These are phyloP conservation scores for Fusarium luffae DNA, from an alignment of 2,329 filamentous ascomycete species.

Conservation along the genomic window DNA sequence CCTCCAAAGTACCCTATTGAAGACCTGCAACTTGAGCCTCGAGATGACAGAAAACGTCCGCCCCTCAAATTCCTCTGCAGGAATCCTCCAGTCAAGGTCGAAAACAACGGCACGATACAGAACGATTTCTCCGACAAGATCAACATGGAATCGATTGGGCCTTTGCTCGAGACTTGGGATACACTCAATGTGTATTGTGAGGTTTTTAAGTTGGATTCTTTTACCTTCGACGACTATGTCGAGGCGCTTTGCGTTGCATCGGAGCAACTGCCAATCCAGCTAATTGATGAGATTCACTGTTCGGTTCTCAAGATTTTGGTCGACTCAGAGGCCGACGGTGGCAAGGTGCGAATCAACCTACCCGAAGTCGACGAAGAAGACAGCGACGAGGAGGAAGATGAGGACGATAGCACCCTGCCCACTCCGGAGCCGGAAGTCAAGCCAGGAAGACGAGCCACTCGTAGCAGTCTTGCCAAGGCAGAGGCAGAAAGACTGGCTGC, in stretches of 20 bases:
- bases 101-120: slow-evolving; percentile 47
- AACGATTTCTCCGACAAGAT: slow-evolving; percentile 60
- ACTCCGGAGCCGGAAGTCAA: slow-evolving; percentile 78
- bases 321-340: slow-evolving; percentile 77
- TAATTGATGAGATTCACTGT: slow-evolving; percentile 92
- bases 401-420: slow-evolving; percentile 63
- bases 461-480: slow-evolving; percentile 85
- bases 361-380: slow-evolving; percentile 80
- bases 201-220: slow-evolving; percentile 92
- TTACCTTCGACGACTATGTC: slow-evolving; percentile 96
- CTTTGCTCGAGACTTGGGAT: slow-evolving; percentile 91
- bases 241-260: slow-evolving; percentile 85
- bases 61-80: slow-evolving; percentile 80
- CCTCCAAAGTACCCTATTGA: slow-evolving; percentile 95
- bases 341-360: slow-evolving; percentile 81
- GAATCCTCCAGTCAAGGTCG: slow-evolving; percentile 65
- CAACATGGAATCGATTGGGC: slow-evolving; percentile 85
- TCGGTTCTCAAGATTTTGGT: slow-evolving; percentile 89
- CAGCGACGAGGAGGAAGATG: slow-evolving; percentile 71
- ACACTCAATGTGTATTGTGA: slow-evolving; percentile 98
- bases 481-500: slow-evolving; percentile 77
- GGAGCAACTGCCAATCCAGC: slow-evolving; percentile 78
- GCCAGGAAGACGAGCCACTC: slow-evolving; percentile 76
- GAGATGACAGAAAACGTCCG: slow-evolving; percentile 75
- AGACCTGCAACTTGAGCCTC: slow-evolving; percentile 83